These are phyloP conservation scores for Backusella morwellensis DNA, from an alignment of 192 early-diverging fungal species.

Conservation along the genomic window DNA sequence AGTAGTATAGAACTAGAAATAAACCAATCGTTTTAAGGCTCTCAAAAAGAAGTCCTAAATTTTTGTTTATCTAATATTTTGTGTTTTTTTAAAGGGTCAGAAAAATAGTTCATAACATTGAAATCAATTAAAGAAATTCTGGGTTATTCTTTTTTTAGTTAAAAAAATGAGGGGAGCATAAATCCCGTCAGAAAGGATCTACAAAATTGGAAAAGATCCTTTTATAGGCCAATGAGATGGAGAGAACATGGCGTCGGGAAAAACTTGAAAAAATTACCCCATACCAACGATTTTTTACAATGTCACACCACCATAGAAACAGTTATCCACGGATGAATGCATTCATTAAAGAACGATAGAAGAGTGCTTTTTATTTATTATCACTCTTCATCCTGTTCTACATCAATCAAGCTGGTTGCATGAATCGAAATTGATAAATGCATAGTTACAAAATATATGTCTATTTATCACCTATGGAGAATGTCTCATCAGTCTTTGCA, in stretches of 20 bases:
- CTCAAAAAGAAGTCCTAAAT: neutral
- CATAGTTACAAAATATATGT: neutral
- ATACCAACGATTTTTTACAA: neutral
- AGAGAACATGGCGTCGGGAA: neutral
- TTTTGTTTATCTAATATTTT: neutral
- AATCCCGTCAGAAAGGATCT: neutral
- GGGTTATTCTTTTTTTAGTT: neutral
- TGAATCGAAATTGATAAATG: neutral
- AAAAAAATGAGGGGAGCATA: neutral
- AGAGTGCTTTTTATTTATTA: neutral
- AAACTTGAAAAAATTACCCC: neutral
- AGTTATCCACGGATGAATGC: neutral
- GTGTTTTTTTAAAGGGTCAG: neutral
- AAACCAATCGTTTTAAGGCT: neutral
- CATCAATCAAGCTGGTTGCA: neutral
- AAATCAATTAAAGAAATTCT: neutral
- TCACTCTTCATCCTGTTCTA: neutral
- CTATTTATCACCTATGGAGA: neutral
- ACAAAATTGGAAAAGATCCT: neutral
- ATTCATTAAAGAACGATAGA: neutral
- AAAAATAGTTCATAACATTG: neutral
- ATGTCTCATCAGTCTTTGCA: neutral
- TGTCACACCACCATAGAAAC: neutral
- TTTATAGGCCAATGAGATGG: neutral
- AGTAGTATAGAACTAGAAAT: neutral